These are phyloP conservation scores for Paragyromitra xinjiangensis DNA, from an alignment of 495 filamentous ascomycete species.

Conservation along the genomic window DNA sequence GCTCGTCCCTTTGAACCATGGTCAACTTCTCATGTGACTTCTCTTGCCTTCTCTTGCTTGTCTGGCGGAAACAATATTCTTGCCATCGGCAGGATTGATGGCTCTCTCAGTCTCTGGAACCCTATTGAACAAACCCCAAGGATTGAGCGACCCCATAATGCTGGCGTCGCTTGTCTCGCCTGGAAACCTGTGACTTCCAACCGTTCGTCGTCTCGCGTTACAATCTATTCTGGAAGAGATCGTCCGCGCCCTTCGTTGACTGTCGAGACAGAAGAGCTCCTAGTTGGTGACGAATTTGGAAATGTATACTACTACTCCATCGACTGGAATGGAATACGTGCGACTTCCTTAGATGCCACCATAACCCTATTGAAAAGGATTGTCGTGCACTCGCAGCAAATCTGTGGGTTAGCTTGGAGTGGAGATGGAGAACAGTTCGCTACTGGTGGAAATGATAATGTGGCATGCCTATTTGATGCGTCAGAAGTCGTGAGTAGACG, in stretches of 20 bases:
- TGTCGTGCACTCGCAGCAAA: conserved; percentile 82
- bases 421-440: conserved; percentile 78
- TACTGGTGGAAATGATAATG: conserved; percentile 91
- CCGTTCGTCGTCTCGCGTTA: conserved; percentile 44
- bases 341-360: conserved; percentile 60
- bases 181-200: conserved; percentile 66
- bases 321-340: conserved; percentile 74
- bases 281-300: conserved; percentile 88
- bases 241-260: conserved; percentile 29
- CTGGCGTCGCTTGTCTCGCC: conserved; percentile 77
- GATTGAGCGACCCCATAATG: conserved; percentile 75
- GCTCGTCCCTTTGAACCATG: conserved; percentile 59
- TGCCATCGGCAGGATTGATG: conserved; percentile 82
- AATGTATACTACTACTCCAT: conserved; percentile 87
- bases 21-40: conserved; percentile 72
- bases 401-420: conserved; percentile 93
- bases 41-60: conserved; percentile 84
- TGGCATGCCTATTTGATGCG: conserved; percentile 81
- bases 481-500: conserved; percentile 64
- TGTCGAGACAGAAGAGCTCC: conserved; percentile 76
- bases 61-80: conserved; percentile 81
- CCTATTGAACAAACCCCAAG: conserved; percentile 69
- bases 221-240: conserved; percentile 35
- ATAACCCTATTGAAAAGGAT: conserved; percentile 82
- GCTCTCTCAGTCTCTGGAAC: conserved; percentile 68